Base-by-base conservation (phyloP, 768 basidiomycete genomes). In the Steccherinum ochraceum region DNA sequence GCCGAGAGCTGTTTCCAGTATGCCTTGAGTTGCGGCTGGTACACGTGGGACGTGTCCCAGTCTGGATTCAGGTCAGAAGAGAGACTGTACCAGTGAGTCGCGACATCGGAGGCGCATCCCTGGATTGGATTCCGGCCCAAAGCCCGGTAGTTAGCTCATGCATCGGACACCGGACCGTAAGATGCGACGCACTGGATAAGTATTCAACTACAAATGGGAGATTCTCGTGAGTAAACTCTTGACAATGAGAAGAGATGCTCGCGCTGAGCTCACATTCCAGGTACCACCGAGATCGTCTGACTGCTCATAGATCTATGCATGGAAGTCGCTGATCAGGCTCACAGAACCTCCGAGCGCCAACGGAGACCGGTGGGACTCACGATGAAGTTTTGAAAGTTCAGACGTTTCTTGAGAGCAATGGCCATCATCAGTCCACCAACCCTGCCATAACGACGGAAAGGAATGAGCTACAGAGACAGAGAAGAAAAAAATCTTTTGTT, bases 291-390 rank as follows among this genome's bases (percentile, higher is more conserved):
- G 51, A 19, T 56, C 64, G 5, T 47, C 45, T 3, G 57, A 50
- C 42, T 62, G 59, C 46, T 70, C 69, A 49, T 67, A 67, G 30
- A 70, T 67, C 69, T 71, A 40, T 16, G 41, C 21, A 35, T 42
- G 21, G 12, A 40, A 12, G n/a, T n/a, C n/a, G 26, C 24, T 19
- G 10, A 19, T 43, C n/a, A 42, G 21, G 30, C 21, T 18, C 45
- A n/a, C n/a, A n/a, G n/a, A n/a, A n/a, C n/a, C n/a, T n/a, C n/a
- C n/a, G n/a, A n/a, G n/a, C n/a, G n/a, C n/a, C n/a, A n/a, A n/a
- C n/a, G n/a, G n/a, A 39, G 12, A 11, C 16, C 5, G 30, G 5
- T 40, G 16, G 16, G 4, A 5, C 2, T n/a, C 13, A 69, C 69
- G 19, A 56, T 64, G 49, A 69, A 67, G 46, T 65, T 59, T 0